Evolutionary conservation across 208 protist genomes (phyloP), one percentile per base, ranked within the genome.

Genomic region (Crithidia acanthocephali): DNA sequence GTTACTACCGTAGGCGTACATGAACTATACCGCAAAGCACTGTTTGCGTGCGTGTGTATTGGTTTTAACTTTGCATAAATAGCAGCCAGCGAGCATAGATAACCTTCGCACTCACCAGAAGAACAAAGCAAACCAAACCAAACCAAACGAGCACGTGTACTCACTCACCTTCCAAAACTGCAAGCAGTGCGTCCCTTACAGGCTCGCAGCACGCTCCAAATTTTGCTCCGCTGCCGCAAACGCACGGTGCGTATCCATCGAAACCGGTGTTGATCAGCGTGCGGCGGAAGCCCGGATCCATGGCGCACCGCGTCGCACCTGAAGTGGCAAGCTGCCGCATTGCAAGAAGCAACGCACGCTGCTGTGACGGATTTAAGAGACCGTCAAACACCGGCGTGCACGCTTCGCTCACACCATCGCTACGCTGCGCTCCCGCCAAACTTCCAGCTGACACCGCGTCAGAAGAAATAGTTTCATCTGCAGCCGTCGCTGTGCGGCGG

Each of bases 261-360:
- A 76, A 35, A 9, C 71, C 52, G 5, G 44, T 59, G 27, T 71
- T 32, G 7, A 82, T 13, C 33, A 91, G 58, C n/a, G 28, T 20
- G 16, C 61, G 53, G 15, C 76, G 80, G 42, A 88, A 83, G n/a
- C 22, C 2, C 3, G 35, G 52, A 56, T 91, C 86, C 13, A 67
- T 71, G 37, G 86, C 77, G 62, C 80, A 86, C 13, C 86, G 76
- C 57, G 86, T 75, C 2, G 86, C 86, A 18, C 72, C 67, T 2
- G 74, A 73, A 2, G 86, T 88, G 25, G 78, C 73, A 5, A 86
- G 22, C 11, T 10, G 50, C 42, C 73, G 69, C 72, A 91, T 72
- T 2, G 51, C 60, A 2, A 35, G 47, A 13, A 88, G 60, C 32
- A 84, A 53, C 25, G 44, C 51, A 15, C 57, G 63, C 57, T 78